Conservation (phyloP, 2,329 filamentous ascomycete species). For the Xylariaceae sp. region DNA sequence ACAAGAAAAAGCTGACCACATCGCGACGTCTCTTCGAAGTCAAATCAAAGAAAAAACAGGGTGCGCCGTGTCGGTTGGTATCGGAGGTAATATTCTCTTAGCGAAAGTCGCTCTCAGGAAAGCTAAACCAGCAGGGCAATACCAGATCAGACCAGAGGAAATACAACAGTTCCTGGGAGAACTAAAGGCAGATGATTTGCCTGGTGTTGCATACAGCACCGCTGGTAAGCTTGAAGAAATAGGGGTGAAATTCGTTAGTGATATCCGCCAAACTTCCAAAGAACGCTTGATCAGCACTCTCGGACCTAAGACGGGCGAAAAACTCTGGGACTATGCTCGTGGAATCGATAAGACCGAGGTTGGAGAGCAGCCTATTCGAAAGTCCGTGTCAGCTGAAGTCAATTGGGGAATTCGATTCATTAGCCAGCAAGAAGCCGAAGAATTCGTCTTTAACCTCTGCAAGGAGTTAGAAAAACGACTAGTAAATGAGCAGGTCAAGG, state of each 20-base stretch:
- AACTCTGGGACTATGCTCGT: constrained; percentile 82
- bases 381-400: constrained; percentile 94
- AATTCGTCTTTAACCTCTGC: constrained; percentile 81
- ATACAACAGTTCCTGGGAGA: constrained; percentile 72
- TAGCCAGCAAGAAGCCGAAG: constrained; percentile 85
- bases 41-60: constrained; percentile 70
- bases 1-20: constrained; percentile 70
- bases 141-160: constrained; percentile 78
- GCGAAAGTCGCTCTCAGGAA: constrained; percentile 87
- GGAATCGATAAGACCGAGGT: constrained; percentile 85
- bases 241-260: constrained; percentile 75
- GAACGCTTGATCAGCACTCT: constrained; percentile 70
- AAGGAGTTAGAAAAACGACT: constrained; percentile 79
- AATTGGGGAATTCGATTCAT: constrained; percentile 98
- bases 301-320: constrained; percentile 89
- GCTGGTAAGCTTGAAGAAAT: constrained; percentile 84
- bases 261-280: constrained; percentile 71
- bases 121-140: constrained; percentile 91
- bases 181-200: constrained; percentile 74
- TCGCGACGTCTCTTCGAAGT: constrained; percentile 64
- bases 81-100: constrained; percentile 83
- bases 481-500: constrained; percentile 78
- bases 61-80: constrained; percentile 87
- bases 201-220: constrained; percentile 89
- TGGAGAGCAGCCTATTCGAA: constrained; percentile 77